Percentiles rank a stretch among this genome's conserved stretches.
Conservation (phyloP, 78 protist genomes). For the Dictyostelium brefeldianum region DNA sequence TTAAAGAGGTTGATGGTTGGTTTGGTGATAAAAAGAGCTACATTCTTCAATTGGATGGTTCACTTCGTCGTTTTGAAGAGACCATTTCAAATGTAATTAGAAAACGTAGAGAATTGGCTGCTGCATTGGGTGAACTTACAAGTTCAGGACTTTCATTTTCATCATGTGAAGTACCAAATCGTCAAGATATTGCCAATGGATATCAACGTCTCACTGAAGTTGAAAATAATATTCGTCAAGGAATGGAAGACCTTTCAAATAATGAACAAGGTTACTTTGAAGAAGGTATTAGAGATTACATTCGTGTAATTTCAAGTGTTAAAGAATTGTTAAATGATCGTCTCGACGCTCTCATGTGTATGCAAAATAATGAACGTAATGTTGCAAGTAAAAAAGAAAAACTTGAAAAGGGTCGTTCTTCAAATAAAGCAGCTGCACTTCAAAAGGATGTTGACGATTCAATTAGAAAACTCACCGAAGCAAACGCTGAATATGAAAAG, state of each 20-base stretch:
- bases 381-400: slow-evolving; percentile 58
- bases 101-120: slow-evolving; percentile 67
- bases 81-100: slow-evolving; percentile 11
- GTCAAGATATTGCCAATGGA: slow-evolving; percentile 52
- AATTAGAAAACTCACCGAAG: slow-evolving; percentile 34
- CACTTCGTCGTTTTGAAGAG: slow-evolving; percentile 30
- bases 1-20: slow-evolving; percentile 79
- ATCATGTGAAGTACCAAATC: slow-evolving; percentile 44
- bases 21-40: slow-evolving; percentile 81
- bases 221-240: slow-evolving; percentile 24
- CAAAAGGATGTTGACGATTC: slow-evolving; percentile 42
- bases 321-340: slow-evolving; percentile 81
- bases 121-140: slow-evolving; percentile 61
- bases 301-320: slow-evolving; percentile 38
- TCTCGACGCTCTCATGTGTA: slow-evolving; percentile 44
- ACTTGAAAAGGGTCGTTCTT: slow-evolving; percentile 24
- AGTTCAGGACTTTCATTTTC: slow-evolving; percentile 55
- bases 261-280: slow-evolving; percentile 73
- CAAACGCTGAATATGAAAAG: slow-evolving; percentile 44
- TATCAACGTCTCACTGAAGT: slow-evolving; percentile 59
- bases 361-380: slow-evolving; percentile 58
- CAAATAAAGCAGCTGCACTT: not conserved
- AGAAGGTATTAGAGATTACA: slow-evolving; percentile 76
- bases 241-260: slow-evolving; percentile 59
- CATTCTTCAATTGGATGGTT: slow-evolving; percentile 47